These are phyloP conservation scores for Chaetomiaceae sp. DNA, from an alignment of 2,329 filamentous ascomycete species.

Conservation along the genomic window DNA sequence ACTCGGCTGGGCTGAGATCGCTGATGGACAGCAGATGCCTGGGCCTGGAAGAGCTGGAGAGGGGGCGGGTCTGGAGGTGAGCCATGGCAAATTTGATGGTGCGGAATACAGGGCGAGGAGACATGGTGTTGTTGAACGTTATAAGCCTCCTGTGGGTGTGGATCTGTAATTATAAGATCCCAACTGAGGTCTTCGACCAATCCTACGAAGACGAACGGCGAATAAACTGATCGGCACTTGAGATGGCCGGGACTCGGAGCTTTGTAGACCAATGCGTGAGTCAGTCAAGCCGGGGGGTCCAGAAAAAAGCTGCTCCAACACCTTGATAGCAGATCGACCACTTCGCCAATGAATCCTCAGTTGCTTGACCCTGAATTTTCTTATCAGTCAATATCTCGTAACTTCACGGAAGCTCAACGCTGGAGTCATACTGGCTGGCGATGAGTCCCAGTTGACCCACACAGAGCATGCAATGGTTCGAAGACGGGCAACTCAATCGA, in stretches of 20 bases:
- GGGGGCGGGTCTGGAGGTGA: constrained; percentile 37
- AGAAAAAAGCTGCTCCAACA: constrained; percentile 7
- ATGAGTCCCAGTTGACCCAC: not conserved
- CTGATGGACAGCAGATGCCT: constrained; percentile 89
- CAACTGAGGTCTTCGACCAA: no score
- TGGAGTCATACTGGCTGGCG: not conserved
- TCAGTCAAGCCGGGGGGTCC: constrained; percentile 12
- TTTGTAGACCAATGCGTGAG: constrained; percentile 8
- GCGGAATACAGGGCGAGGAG: constrained; percentile 22
- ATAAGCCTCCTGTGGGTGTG: not conserved
- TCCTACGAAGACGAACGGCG: no score
- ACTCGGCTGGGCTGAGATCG: constrained; percentile 73
- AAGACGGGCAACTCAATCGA: not conserved
- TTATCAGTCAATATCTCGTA: not conserved
- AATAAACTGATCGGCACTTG: no score
- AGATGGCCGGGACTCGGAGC: constrained; percentile 4
- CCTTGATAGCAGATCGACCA: constrained; percentile 9
- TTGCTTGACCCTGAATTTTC: not conserved
- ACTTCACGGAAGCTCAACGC: not conserved
- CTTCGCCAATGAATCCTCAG: not conserved
- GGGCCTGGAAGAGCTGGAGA: constrained; percentile 43
- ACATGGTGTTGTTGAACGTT: constrained; percentile 13
- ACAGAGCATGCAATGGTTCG: not conserved
- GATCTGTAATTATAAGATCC: no score
- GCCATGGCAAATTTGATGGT: constrained; percentile 23